Conservation (phyloP, 441 rosid genomes). For the Dalechampia spathulata region DNA sequence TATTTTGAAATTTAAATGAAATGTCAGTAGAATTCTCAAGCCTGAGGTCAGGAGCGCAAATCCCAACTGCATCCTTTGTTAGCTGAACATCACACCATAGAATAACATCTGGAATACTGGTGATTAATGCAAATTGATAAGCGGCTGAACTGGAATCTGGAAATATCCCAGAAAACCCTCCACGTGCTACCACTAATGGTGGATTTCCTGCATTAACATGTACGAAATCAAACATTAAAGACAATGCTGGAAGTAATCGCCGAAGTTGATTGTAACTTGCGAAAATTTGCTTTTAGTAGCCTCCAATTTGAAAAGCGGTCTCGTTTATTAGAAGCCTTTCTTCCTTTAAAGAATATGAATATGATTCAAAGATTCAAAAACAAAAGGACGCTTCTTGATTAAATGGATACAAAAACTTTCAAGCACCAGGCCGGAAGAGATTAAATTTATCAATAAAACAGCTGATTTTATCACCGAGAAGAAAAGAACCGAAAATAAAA, state of each 20-base stretch:
- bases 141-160: slow-evolving; percentile 54
- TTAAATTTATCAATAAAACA: too few relatives aligned
- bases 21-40: slow-evolving; percentile 46
- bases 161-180: slow-evolving; percentile 83
- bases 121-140: slow-evolving; percentile 31
- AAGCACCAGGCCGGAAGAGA: too few relatives aligned
- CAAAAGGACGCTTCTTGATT: too few relatives aligned
- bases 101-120: slow-evolving; percentile 32
- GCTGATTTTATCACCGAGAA: too few relatives aligned
- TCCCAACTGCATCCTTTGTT: slow-evolving; percentile 65
- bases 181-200: slow-evolving; percentile 67
- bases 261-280: too few relatives aligned
- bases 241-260: too few relatives aligned
- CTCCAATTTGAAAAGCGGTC: too few relatives aligned
- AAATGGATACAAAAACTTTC: too few relatives aligned
- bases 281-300: background rate
- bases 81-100: slow-evolving; percentile 86
- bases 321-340: background rate
- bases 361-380: too few relatives aligned
- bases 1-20: background rate
- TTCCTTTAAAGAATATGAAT: background rate
- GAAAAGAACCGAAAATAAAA: too few relatives aligned
- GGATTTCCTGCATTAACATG: slow-evolving; percentile 46
- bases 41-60: slow-evolving; percentile 60
- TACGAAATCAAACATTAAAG: background rate